Base-by-base conservation (phyloP, 1,139 yeast species). In the Scheffersomyces parashehatae region DNA sequence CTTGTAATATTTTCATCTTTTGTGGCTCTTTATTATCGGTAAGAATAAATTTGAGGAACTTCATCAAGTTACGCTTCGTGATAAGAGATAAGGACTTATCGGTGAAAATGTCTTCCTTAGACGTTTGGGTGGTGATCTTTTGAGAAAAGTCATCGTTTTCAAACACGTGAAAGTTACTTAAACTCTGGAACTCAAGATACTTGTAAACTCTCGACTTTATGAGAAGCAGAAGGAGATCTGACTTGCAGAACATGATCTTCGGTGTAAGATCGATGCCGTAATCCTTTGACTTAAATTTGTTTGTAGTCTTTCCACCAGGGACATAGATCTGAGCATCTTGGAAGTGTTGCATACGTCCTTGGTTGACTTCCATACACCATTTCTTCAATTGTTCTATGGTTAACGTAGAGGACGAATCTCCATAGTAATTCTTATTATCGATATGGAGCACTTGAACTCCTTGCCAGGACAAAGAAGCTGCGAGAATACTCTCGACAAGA, bases 391-490 rank as follows among this genome's bases (percentile, higher is more conserved):
- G 96, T 54, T 88, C 96, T 40, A 89, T 81, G 20, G 96, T 86
- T 46, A 93, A 68, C 11, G 97, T 87, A 4, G 97, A 91, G 36
- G 84, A 78, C 40, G 85, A 77, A 60, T 90, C 98, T 10, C 99
- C 99, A 58, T 93, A 93, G 62, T 87, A 85, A 32, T 80, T 76
- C 56, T 88, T 85, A 44, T 82, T 73, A 62, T 93, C 99, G 38
- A 93, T 81, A 62, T 93, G 99, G 43, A 93, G 73, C 13, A 93
- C 97, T 50, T 78, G 83, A 13, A 93, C 84, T 11, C 98, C 98
- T 58, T 89, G 97, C 98, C 99, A 93, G 12, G 97, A 86, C 43
- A 93, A 73, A 0, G 98, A 93, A 3, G 98, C 96, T 0, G 98
- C 97, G 44, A 91, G 69, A 11, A 95, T 83, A 54, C 90, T 81